Percentiles rank a stretch among this genome's conserved stretches.
Evolutionary conservation across 371 early-diverging fungal species (phyloP).

Genomic region (Furculomyces boomerangus): DNA sequence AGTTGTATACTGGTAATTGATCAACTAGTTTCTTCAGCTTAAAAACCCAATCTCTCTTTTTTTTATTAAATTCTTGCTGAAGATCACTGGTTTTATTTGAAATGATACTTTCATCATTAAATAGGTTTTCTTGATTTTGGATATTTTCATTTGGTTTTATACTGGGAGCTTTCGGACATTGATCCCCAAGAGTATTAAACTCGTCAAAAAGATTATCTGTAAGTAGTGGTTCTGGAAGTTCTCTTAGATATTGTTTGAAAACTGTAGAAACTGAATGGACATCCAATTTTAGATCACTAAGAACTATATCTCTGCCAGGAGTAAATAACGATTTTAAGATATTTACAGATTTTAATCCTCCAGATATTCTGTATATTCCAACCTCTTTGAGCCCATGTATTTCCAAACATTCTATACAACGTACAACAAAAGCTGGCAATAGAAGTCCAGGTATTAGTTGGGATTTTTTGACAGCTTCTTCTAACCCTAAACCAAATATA

Average conservation of each 20-base stretch:
- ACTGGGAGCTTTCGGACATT: conserved; percentile 13
- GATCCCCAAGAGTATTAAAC: conserved; percentile 24
- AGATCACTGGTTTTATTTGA: neutral
- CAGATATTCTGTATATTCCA: conserved; percentile 71
- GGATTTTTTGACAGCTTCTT: neutral
- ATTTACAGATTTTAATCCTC: conserved; percentile 43
- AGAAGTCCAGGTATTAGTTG: neutral
- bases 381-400: conserved; percentile 57
- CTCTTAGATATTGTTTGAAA: conserved; percentile 82
- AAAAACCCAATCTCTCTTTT: conserved; percentile 48
- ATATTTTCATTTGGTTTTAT: neutral
- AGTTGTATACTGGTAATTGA: conserved; percentile 44
- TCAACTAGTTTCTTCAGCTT: conserved; percentile 50
- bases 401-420: conserved; percentile 58
- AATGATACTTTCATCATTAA: neutral
- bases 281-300: conserved; percentile 38
- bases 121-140: neutral
- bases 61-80: neutral
- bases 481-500: conserved; percentile 3
- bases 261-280: conserved; percentile 78
- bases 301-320: conserved; percentile 24
- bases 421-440: conserved; percentile 37
- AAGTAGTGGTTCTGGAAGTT: conserved; percentile 80
- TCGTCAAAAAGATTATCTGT: conserved; percentile 62
- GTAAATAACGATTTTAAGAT: conserved; percentile 39